Base-by-base conservation (phyloP, 306 rosid genomes). In the Quercus rubra region DNA sequence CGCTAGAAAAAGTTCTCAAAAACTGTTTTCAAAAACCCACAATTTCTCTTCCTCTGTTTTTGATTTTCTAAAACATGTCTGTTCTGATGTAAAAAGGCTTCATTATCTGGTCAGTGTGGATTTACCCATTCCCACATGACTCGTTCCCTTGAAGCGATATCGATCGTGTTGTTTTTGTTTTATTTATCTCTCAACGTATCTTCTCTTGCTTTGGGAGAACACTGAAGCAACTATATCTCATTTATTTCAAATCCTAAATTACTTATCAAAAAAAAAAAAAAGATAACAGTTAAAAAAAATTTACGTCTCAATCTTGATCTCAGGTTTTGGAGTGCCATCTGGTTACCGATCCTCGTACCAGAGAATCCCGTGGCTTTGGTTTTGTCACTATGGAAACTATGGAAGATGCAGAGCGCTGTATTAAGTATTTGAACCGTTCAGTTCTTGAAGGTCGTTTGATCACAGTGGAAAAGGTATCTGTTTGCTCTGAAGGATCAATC, bases 131-230 rank as follows among this genome's bases (percentile, higher is more conserved):
- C 94, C 97, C 91, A 81, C 59, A 83, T 67, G 90, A 92, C 96
- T 94, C 97, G 97, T 94, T 94, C 98, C 97, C 97, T 91, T 84
- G 98, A 94, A 94, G 98, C 97, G n/a, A 94, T 2, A 91, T 4
- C 1, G 56, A 71, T 66, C 17, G 91, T 92, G 97, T 85, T 88
- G 94, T 83, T 78, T 84, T 74, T 23, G n/a, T 21, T 52, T 5
- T 1, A 12, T 79, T 13, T 12, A 73, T 85, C 83, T 89, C 79
- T 28, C 59, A 52, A 61, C 17, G 46, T 41, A 41, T 27, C 5
- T 31, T 76, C 54, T 2, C 14, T 13, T 58, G 83, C 55, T 74
- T 15, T 61, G 79, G 85, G 78, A 82, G 83, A 70, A 80, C 68
- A 71, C 51, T 28, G 59, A 78, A 70, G 87, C 96, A 91, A 43